A percentile compares a stretch with the other conserved stretches of the same genome.
phyloP scores from a whole-genome alignment of 2,329 filamentous ascomycete species.

The Cladosporium sp. region DNA sequence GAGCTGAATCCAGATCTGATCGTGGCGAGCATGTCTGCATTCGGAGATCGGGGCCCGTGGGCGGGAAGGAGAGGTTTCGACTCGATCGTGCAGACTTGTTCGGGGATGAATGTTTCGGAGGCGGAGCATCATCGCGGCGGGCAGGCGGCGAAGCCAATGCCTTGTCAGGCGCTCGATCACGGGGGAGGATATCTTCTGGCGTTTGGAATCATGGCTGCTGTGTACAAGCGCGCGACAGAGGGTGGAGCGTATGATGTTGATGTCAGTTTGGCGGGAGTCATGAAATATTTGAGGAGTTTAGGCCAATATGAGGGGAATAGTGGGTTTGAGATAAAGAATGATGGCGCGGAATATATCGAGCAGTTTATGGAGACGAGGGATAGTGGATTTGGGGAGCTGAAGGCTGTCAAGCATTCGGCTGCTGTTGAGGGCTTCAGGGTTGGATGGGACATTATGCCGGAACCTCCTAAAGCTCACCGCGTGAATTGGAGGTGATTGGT shows the following conservation, averaged over 20 bases:
- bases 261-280: slow-evolving; percentile 50
- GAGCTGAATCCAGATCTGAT: slow-evolving; percentile 41
- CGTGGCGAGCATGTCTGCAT: slow-evolving; percentile 49
- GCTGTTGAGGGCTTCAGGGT: slow-evolving; percentile 39
- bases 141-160: slow-evolving; percentile 38
- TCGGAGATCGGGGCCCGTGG: slow-evolving; percentile 46
- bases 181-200: slow-evolving; percentile 51
- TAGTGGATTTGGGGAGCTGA: slow-evolving; percentile 44
- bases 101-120: slow-evolving; percentile 52
- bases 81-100: slow-evolving; percentile 50
- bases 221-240: slow-evolving; percentile 41
- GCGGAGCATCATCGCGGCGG: slow-evolving; percentile 40
- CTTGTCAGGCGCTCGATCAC: slow-evolving; percentile 54
- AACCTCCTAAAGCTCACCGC: slow-evolving; percentile 20
- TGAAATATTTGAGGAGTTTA: slow-evolving; percentile 51
- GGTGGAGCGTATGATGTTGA: slow-evolving; percentile 48
- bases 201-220: slow-evolving; percentile 46
- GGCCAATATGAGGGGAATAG: slow-evolving; percentile 43
- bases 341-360: slow-evolving; percentile 1
- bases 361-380: slow-evolving; percentile 38
- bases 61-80: slow-evolving; percentile 46
- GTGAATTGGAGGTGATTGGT: too few relatives aligned
- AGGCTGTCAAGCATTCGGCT: slow-evolving; percentile 45
- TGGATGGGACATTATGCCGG: slow-evolving; percentile 49
- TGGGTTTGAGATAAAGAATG: slow-evolving; percentile 39